Percentiles rank a stretch among this genome's conserved stretches.
Conservation (phyloP, 306 rosid genomes). For the Acmispon strigosus region DNA sequence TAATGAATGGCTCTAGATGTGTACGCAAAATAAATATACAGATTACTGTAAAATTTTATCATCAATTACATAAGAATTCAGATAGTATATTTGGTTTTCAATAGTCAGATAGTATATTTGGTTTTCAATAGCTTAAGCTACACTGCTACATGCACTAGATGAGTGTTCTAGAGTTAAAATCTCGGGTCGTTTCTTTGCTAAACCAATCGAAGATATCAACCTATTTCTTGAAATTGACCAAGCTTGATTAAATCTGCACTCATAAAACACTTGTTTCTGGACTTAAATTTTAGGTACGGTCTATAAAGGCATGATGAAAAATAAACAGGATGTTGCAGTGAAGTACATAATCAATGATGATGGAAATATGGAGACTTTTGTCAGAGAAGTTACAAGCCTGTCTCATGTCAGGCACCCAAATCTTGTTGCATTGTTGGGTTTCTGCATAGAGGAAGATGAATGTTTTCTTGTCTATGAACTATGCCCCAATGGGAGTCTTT, state of each 20-base stretch:
- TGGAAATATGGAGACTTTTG: conserved; percentile 46
- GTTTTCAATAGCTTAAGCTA: neutral
- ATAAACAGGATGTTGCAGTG: conserved; percentile 44
- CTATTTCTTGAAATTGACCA: neutral
- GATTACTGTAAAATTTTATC: neutral
- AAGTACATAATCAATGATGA: conserved; percentile 62
- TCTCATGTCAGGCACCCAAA: conserved; percentile 52
- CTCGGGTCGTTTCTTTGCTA: neutral
- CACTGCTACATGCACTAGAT: neutral
- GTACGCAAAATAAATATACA: neutral
- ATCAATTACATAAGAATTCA: neutral
- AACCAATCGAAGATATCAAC: neutral
- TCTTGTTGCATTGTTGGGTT: conserved; percentile 50
- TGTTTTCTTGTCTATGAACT: conserved; percentile 64
- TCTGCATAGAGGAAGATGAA: conserved; percentile 39
- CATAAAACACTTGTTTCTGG: neutral
- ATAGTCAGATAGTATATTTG: neutral
- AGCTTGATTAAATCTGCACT: neutral
- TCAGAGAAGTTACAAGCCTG: conserved; percentile 49
- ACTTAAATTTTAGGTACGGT: conserved; percentile 42
- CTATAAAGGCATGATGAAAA: conserved; percentile 42
- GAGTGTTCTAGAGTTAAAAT: neutral
- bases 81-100: neutral
- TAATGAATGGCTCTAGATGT: neutral
- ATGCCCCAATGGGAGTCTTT: conserved; percentile 51